These are phyloP conservation scores for Aspergillus haitiensis DNA, from an alignment of 495 filamentous ascomycete species.

Conservation along the genomic window DNA sequence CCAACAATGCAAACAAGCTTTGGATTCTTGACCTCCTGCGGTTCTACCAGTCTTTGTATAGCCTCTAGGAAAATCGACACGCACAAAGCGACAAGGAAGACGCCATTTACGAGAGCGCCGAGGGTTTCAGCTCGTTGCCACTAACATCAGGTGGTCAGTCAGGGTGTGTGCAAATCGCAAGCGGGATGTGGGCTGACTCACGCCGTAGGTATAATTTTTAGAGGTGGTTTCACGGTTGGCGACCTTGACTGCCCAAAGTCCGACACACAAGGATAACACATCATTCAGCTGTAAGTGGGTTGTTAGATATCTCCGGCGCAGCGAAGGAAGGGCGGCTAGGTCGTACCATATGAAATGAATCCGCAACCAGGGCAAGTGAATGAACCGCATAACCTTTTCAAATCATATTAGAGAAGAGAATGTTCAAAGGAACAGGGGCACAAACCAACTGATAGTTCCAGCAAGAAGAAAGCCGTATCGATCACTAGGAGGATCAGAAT, in stretches of 20 bases:
- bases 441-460: slow-evolving; percentile 78
- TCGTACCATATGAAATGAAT: slow-evolving; percentile 96
- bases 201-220: slow-evolving; percentile 90
- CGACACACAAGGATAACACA: slow-evolving; percentile 89
- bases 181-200: slow-evolving; percentile 44
- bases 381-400: slow-evolving; percentile 70
- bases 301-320: not conserved
- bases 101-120: slow-evolving; percentile 91
- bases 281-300: slow-evolving; percentile 68
- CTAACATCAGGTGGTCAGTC: slow-evolving; percentile 45
- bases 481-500: slow-evolving; percentile 92
- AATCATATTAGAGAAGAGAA: slow-evolving; percentile 19
- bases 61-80: slow-evolving; percentile 95
- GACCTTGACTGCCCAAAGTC: slow-evolving; percentile 92
- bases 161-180: slow-evolving; percentile 6
- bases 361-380: slow-evolving; percentile 90
- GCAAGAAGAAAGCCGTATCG: slow-evolving; percentile 82
- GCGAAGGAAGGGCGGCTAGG: not conserved
- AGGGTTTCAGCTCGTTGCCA: slow-evolving; percentile 99
- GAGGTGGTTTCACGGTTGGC: slow-evolving; percentile 74
- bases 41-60: slow-evolving; percentile 83
- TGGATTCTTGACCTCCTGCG: slow-evolving; percentile 79
- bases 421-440: not conserved
- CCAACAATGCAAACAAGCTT: slow-evolving; percentile 86
- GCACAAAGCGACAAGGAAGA: slow-evolving; percentile 94